These are phyloP conservation scores for Globisporangium heterothallicum DNA, from an alignment of 352 stramenopile species.

Conservation along the genomic window DNA sequence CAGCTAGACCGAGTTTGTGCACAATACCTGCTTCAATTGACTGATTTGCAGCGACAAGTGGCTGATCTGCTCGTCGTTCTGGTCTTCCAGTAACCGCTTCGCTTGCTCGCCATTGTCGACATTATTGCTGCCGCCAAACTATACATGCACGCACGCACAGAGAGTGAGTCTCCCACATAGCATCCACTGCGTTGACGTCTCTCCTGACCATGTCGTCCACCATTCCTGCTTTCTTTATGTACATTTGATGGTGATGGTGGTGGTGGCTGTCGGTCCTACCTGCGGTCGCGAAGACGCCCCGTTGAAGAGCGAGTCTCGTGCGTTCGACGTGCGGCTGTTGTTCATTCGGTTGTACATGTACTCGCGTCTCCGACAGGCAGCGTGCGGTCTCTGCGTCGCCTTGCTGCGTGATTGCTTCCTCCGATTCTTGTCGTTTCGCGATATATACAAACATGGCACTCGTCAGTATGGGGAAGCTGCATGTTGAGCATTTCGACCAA, in stretches of 20 bases:
- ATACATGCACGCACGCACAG: conserved; percentile 2
- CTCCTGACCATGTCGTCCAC: too few species aligned
- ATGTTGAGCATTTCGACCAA: not conserved
- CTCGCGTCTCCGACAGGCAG: not conserved
- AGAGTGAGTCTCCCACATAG: too few species aligned
- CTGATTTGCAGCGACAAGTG: conserved; percentile 85
- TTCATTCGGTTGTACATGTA: conserved; percentile 86
- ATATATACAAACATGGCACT: not conserved
- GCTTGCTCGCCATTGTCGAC: conserved; percentile 71
- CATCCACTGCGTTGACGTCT: too few species aligned
- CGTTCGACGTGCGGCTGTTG: conserved; percentile 32
- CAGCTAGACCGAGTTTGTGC: not conserved
- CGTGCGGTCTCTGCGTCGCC: not conserved
- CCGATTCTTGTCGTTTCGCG: not conserved
- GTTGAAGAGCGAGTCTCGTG: conserved; percentile 63
- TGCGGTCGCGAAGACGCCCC: conserved; percentile 43
- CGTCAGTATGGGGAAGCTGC: not conserved
- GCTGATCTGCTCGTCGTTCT: conserved; percentile 87
- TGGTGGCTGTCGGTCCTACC: conserved; percentile 27
- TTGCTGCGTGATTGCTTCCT: not conserved
- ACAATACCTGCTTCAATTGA: conserved; percentile 74
- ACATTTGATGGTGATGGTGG: too few species aligned
- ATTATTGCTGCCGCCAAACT: conserved; percentile 27
- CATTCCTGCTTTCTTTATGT: too few species aligned
- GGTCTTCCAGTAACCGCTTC: conserved; percentile 72